These are phyloP conservation scores for Podila clonocystis DNA, from an alignment of 192 early-diverging fungal genomes.

Conservation along the genomic window DNA sequence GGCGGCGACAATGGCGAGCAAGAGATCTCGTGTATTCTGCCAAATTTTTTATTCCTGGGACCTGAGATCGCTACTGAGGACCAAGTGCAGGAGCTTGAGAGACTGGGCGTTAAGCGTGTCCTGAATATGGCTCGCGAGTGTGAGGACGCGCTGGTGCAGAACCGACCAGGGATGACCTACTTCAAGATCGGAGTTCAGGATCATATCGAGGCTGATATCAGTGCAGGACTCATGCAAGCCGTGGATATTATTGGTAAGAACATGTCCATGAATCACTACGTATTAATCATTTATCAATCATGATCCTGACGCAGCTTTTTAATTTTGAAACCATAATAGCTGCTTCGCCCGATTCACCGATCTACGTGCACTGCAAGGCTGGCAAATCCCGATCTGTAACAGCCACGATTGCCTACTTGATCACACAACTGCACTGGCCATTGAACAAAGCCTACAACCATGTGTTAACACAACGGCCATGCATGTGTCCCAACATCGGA, in stretches of 20 bases:
- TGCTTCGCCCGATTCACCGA: conserved; percentile 49
- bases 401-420: conserved; percentile 75
- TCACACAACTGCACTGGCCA: conserved; percentile 67
- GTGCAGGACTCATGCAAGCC: conserved; percentile 65
- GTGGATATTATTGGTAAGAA: conserved; percentile 74
- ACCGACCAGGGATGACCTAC: conserved; percentile 54
- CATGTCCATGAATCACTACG: too few species aligned
- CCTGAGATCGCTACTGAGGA: conserved; percentile 69
- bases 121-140: conserved; percentile 87
- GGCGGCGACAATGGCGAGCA: conserved; percentile 32
- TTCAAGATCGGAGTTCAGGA: conserved; percentile 67
- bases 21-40: conserved; percentile 65
- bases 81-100: conserved; percentile 61
- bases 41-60: conserved; percentile 72
- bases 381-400: conserved; percentile 81
- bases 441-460: conserved; percentile 73
- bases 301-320: neutral
- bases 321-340: conserved; percentile 33
- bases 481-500: conserved; percentile 81
- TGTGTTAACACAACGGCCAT: conserved; percentile 68
- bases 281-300: neutral
- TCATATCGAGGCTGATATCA: conserved; percentile 72
- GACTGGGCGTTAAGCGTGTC: conserved; percentile 70
- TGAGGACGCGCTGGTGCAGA: conserved; percentile 54
- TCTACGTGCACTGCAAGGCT: conserved; percentile 84